Evolutionary conservation across 2,329 filamentous ascomycete genomes (phyloP).

Genomic region (Sporothrix pallida): DNA sequence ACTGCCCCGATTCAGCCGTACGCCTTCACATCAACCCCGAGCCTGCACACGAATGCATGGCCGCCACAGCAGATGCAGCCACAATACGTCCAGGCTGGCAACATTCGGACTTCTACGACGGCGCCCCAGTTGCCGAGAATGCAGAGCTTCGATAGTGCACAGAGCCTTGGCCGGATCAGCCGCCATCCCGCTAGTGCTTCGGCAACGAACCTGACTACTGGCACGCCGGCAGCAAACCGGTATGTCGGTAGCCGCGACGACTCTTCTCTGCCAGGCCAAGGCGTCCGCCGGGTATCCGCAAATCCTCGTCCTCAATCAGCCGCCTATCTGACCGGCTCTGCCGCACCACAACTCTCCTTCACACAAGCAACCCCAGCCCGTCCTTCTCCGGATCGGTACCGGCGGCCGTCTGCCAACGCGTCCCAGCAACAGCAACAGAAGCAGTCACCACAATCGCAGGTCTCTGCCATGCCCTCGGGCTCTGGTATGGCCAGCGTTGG

Average conservation of each 20-base stretch:
- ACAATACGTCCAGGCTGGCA: conserved; percentile 15
- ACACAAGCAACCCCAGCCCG: conserved; percentile 66
- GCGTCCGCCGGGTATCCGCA: conserved; percentile 50
- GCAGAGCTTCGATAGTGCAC: conserved; percentile 46
- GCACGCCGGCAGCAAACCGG: conserved; percentile 41
- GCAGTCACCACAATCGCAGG: conserved; percentile 39
- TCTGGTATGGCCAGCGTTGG: conserved; percentile 61
- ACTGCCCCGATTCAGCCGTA: conserved; percentile 73
- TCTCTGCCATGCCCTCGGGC: conserved; percentile 55
- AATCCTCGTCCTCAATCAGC: conserved; percentile 53
- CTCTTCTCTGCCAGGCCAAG: conserved; percentile 49
- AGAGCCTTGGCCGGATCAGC: conserved; percentile 31
- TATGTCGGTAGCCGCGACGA: conserved; percentile 58
- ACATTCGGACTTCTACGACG: conserved; percentile 55
- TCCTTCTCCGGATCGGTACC: conserved; percentile 81
- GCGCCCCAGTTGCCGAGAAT: conserved; percentile 52
- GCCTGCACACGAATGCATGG: conserved; percentile 55
- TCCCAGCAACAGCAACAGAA: conserved; percentile 34
- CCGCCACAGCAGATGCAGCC: conserved; percentile 33
- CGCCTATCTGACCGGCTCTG: conserved; percentile 46
- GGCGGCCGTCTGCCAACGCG: conserved; percentile 65
- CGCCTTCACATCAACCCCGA: conserved; percentile 75
- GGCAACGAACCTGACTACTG: conserved; percentile 50
- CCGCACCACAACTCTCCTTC: conserved; percentile 56
- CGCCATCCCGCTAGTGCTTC: conserved; percentile 49